A percentile compares a stretch with the other conserved stretches of the same genome.
phyloP scores from a whole-genome alignment of 306 rosid genomes.

The Potentilla sterilis region DNA sequence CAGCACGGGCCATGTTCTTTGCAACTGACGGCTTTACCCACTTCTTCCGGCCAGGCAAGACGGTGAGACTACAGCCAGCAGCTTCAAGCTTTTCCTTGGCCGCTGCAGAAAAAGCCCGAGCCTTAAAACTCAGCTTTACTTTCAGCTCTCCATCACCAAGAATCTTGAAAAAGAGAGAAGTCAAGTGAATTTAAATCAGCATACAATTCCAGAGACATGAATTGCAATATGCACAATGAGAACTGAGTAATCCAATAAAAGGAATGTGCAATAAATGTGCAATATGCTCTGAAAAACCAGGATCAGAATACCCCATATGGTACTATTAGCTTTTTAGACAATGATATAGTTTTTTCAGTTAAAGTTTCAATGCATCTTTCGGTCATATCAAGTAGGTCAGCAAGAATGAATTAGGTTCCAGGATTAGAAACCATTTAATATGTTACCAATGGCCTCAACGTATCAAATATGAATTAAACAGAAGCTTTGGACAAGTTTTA shows the following conservation, averaged over 20 bases:
- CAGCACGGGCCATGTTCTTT: conserved; percentile 92
- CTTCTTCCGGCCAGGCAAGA: conserved; percentile 91
- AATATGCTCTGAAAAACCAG: no score
- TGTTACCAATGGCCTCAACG: not conserved
- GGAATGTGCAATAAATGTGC: not conserved
- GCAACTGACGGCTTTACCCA: conserved; percentile 97
- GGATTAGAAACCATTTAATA: not conserved
- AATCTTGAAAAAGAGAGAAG: conserved; percentile 48
- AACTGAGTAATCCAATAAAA: not conserved
- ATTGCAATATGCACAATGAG: not conserved
- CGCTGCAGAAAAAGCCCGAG: conserved; percentile 74
- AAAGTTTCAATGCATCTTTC: not conserved
- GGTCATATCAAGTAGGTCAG: not conserved
- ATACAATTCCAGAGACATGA: not conserved
- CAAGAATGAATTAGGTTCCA: not conserved
- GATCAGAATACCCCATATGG: not conserved
- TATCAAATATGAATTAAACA: no score
- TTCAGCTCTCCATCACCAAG: conserved; percentile 80
- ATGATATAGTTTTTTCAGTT: not conserved
- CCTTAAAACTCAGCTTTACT: conserved; percentile 75
- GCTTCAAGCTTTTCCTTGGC: conserved; percentile 92
- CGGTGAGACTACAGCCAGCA: conserved; percentile 74
- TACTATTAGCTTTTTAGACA: not conserved
- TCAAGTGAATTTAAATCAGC: conserved; percentile 2
- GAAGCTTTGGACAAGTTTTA: not conserved